phyloP scores from a whole-genome alignment of 345 rosid genomes.

The Hypericum androsaemum region DNA sequence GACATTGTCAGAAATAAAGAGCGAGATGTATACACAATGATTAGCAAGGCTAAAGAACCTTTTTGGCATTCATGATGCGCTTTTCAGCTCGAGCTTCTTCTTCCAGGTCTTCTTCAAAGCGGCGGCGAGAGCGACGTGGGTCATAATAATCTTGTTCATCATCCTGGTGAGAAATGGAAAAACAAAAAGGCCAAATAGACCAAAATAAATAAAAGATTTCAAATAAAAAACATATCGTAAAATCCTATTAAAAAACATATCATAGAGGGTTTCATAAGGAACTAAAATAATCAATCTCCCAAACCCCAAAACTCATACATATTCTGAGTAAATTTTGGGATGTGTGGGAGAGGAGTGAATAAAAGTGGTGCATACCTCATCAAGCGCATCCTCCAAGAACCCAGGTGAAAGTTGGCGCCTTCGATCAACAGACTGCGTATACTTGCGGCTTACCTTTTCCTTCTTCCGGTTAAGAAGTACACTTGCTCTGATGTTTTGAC shows the following conservation, averaged over 20 bases:
- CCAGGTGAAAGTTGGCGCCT: conserved; percentile 86
- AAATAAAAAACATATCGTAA: background rate
- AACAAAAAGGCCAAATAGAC: background rate
- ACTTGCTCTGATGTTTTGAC: conserved; percentile 86
- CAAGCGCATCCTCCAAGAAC: conserved; percentile 90
- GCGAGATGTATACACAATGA: background rate
- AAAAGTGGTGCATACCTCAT: conserved; percentile 49
- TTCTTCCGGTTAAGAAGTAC: conserved; percentile 75
- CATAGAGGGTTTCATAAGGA: too few relatives aligned
- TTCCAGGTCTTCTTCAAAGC: conserved; percentile 86
- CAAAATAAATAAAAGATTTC: background rate
- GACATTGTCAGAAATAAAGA: background rate
- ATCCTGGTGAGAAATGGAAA: conserved; percentile 34
- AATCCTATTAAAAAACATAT: too few relatives aligned
- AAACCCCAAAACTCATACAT: too few relatives aligned
- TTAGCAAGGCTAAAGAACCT: conserved; percentile 34
- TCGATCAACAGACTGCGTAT: conserved; percentile 56
- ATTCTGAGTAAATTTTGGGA: background rate
- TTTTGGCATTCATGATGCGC: conserved; percentile 88
- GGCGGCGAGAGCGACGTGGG: conserved; percentile 61
- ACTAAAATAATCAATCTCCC: too few relatives aligned
- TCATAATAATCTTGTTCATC: conserved; percentile 80
- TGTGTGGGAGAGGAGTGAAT: background rate
- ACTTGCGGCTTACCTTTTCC: conserved; percentile 82
- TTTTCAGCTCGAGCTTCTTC: conserved; percentile 84